Base-by-base conservation (phyloP, 2,329 filamentous ascomycete species). In the Epichloe bromicola region DNA sequence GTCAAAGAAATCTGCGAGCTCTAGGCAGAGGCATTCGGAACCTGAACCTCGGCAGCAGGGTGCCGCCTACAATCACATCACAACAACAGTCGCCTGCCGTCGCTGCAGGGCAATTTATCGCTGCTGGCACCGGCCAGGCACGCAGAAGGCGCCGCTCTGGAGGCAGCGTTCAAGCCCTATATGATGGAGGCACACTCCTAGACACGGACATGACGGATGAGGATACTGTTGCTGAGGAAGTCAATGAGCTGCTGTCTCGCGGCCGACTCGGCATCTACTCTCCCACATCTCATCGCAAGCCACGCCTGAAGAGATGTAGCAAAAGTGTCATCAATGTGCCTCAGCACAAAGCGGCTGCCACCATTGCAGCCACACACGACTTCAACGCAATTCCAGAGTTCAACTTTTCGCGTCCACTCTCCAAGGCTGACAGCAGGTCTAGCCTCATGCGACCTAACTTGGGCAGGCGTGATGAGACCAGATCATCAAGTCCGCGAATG, bases 1-100 rank as follows among this genome's bases (percentile, higher is more conserved):
- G 78, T 56, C 80, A 84, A 55, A 74, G 79, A 10, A 75, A 84
- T 54, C 61, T 84, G 36, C 71, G 80, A 8, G 68, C 73, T 17
- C 63, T 78, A 45, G 68, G 34, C 47, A 50, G 62, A 17, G 53
- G 59, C 36, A 52, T 65, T 34, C 62, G 65, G 15, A 59, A 62
- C 26, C 54, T 66, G 11, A 54, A 55, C n/a, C 30, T 43, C 40
- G 51, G 54, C 46, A 59, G 59, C 48, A 46, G 58, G n/a, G 14
- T 40, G 38, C 39, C 45, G 38, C 39, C 45, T 14, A 30, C 30
- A 4, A 44, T 47, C 12, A 19, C 37, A 17, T 43, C 20, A n/a
- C 52, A 49, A 17, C 38, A n/a, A n/a, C 52, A 49, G 33, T 20
- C 26, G 2, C 49, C 52, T 6, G 20, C 39, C 11, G 30, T 23